Evolutionary conservation across 2,329 filamentous ascomycete species (phyloP).

Genomic region (Thielaviopsis ethacetica): DNA sequence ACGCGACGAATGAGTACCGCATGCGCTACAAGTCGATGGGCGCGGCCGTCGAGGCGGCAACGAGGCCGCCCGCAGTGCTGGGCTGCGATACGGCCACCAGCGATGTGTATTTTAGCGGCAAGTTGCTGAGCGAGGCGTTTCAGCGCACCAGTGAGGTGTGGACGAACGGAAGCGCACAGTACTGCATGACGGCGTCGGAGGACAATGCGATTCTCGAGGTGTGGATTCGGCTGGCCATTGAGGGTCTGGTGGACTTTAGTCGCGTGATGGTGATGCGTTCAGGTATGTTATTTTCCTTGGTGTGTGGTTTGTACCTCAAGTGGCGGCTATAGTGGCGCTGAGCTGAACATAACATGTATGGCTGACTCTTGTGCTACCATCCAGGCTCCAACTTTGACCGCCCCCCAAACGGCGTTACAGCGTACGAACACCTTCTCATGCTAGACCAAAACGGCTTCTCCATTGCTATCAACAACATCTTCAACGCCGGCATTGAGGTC

Average conservation of each 20-base stretch:
- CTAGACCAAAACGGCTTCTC: slow-evolving; percentile 46
- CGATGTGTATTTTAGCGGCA: slow-evolving; percentile 56
- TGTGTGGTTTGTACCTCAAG: background rate
- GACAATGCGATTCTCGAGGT: slow-evolving; percentile 55
- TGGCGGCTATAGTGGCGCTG: background rate
- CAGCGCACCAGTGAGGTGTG: slow-evolving; percentile 45
- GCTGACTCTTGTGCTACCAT: background rate
- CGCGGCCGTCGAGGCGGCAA: slow-evolving; percentile 24
- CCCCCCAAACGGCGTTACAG: slow-evolving; percentile 39
- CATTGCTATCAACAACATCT: slow-evolving; percentile 50
- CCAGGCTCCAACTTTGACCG: slow-evolving; percentile 53
- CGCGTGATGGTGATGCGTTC: slow-evolving; percentile 54
- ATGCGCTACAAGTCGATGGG: slow-evolving; percentile 31
- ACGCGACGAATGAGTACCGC: slow-evolving; percentile 35
- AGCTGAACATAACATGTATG: background rate
- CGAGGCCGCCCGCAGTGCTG: slow-evolving; percentile 35
- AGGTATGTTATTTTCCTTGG: slow-evolving; percentile 18
- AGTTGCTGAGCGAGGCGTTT: slow-evolving; percentile 43
- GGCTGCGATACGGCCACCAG: slow-evolving; percentile 53
- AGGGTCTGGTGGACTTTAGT: slow-evolving; percentile 44
- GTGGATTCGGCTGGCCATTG: slow-evolving; percentile 40
- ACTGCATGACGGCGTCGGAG: slow-evolving; percentile 59
- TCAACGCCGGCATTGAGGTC: slow-evolving; percentile 46
- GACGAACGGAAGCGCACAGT: slow-evolving; percentile 51
- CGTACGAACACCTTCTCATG: slow-evolving; percentile 42